Conservation (phyloP, 768 basidiomycete genomes). For the Boletellus ananas region DNA sequence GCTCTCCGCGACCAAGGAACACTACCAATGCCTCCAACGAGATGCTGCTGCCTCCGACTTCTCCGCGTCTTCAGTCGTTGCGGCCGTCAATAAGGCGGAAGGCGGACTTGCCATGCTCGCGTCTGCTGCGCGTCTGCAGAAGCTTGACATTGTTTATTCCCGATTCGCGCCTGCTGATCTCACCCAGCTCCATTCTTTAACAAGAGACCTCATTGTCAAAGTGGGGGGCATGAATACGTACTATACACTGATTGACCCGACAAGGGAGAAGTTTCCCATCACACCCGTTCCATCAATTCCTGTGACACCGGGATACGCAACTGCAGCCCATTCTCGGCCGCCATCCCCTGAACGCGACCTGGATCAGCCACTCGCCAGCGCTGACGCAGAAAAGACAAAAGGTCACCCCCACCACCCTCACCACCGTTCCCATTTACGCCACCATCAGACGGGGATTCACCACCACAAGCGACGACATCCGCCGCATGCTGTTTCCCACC, state of each 20-base stretch:
- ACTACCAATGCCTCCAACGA: constrained; percentile 43
- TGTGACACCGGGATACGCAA: constrained; percentile 33
- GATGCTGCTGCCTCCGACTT: constrained; percentile 36
- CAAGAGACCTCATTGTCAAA: constrained; percentile 49
- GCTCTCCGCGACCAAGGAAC: constrained; percentile 40
- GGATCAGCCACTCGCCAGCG: background rate
- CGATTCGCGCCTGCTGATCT: constrained; percentile 61
- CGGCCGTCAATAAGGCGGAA: constrained; percentile 39
- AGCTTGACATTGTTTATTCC: constrained; percentile 55
- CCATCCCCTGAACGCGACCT: constrained; percentile 25
- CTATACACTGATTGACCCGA: constrained; percentile 61
- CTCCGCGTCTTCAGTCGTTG: constrained; percentile 30
- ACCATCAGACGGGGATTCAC: constrained; percentile 1
- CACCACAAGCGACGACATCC: constrained; percentile 11
- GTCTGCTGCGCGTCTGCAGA: constrained; percentile 49
- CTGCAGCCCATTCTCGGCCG: constrained; percentile 32
- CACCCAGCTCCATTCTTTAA: constrained; percentile 43
- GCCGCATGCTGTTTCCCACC: constrained; percentile 15
- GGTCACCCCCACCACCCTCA: background rate
- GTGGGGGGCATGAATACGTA: constrained; percentile 63
- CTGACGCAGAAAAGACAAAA: constrained; percentile 1
- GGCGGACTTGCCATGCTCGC: constrained; percentile 49
- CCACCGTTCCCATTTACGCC: background rate
- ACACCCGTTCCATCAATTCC: constrained; percentile 40
- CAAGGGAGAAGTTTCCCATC: constrained; percentile 51